phyloP scores from a whole-genome alignment of 202 grass and related monocot genomes.

The Brachypodium distachyon region DNA sequence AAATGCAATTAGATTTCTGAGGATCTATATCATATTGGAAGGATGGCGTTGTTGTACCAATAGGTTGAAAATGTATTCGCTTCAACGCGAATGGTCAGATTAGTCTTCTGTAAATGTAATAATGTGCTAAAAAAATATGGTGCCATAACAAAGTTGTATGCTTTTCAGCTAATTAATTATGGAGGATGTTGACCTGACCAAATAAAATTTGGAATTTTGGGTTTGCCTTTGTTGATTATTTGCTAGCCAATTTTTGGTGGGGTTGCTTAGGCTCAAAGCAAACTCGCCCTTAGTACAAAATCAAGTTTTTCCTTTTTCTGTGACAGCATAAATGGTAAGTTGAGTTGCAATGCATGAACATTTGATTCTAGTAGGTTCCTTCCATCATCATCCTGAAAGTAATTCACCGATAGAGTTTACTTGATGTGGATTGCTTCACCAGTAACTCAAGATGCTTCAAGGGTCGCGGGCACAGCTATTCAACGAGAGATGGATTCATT shows the following conservation, averaged over 20 bases:
- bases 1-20: background rate
- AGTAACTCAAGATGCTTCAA: too few species aligned
- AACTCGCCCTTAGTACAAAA: too few species aligned
- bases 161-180: background rate
- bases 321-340: background rate
- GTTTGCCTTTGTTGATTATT: background rate
- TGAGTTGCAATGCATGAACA: background rate
- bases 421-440: too few species aligned
- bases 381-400: background rate
- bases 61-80: background rate
- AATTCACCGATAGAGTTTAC: background rate
- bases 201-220: background rate
- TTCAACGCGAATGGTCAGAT: background rate
- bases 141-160: background rate
- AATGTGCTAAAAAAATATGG: background rate
- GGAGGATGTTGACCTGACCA: background rate
- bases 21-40: background rate
- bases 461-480: too few species aligned
- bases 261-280: too few species aligned
- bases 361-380: background rate
- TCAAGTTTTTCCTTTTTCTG: background rate
- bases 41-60: conserved; percentile 10
- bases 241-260: too few species aligned
- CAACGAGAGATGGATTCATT: too few species aligned
- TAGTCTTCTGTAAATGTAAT: background rate